phyloP scores from a whole-genome alignment of 2,329 filamentous ascomycete species.

The Monilinia aucupariae region DNA sequence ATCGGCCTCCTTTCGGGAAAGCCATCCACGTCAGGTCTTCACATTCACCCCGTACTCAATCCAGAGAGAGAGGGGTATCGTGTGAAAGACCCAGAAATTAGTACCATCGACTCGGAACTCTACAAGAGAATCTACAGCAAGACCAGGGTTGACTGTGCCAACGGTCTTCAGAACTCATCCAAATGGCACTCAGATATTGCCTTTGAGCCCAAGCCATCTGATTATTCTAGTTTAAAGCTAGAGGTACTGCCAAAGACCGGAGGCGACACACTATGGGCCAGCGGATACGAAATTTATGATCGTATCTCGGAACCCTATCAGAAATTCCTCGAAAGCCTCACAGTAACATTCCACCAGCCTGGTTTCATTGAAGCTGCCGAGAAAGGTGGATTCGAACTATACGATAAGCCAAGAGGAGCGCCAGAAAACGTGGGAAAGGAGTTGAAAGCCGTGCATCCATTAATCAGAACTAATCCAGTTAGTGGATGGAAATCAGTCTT shows the following conservation, averaged over 20 bases:
- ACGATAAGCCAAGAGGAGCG: slow-evolving; percentile 42
- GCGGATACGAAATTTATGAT: slow-evolving; percentile 63
- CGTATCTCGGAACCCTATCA: slow-evolving; percentile 52
- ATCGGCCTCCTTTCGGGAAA: slow-evolving; percentile 54
- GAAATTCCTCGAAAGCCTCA: slow-evolving; percentile 53
- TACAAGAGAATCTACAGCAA: slow-evolving; percentile 45
- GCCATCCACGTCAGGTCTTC: slow-evolving; percentile 49
- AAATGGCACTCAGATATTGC: slow-evolving; percentile 59
- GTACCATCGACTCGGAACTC: slow-evolving; percentile 54
- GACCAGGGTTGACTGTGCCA: slow-evolving; percentile 6
- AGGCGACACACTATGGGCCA: slow-evolving; percentile 59
- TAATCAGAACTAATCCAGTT: slow-evolving; percentile 53
- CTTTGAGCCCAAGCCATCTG: slow-evolving; percentile 57
- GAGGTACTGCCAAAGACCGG: slow-evolving; percentile 51
- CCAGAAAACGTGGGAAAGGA: slow-evolving; percentile 46
- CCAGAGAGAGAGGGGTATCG: slow-evolving; percentile 43
- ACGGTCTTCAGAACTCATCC: slow-evolving; percentile 41
- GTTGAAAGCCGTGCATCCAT: slow-evolving; percentile 48
- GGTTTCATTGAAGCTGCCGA: slow-evolving; percentile 46
- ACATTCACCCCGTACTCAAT: slow-evolving; percentile 57
- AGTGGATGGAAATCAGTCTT: slow-evolving; percentile 54
- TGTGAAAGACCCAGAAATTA: slow-evolving; percentile 54
- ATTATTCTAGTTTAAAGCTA: slow-evolving; percentile 56
- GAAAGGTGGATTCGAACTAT: slow-evolving; percentile 42
- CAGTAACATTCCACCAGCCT: slow-evolving; percentile 48